Conservation (phyloP, 2,329 filamentous ascomycete species). For the Cryphonectria carpinicola region DNA sequence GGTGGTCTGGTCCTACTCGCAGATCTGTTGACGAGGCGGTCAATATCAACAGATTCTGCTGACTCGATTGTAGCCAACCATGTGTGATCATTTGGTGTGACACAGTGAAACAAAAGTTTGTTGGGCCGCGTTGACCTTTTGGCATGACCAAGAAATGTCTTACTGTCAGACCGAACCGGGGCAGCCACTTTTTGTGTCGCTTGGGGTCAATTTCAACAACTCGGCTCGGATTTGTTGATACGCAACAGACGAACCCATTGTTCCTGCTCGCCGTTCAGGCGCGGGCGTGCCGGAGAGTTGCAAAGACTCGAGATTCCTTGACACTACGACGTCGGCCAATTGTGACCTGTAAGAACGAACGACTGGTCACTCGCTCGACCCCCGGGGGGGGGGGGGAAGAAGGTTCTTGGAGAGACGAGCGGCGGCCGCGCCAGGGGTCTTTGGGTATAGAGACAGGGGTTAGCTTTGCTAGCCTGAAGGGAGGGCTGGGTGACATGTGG, state of each 20-base stretch:
- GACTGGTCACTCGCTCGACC: too few species aligned
- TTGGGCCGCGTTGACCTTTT: constrained; percentile 12
- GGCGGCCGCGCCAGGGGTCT: constrained; percentile 13
- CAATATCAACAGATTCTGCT: constrained; percentile 21
- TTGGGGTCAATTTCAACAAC: background rate
- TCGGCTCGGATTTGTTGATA: background rate
- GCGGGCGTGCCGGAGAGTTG: background rate
- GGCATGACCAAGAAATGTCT: background rate
- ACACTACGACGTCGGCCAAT: background rate
- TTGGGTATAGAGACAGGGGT: constrained; percentile 10
- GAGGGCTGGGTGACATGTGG: constrained; percentile 7
- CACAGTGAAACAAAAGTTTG: constrained; percentile 15
- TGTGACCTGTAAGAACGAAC: background rate
- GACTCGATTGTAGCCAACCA: constrained; percentile 20
- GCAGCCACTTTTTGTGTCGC: background rate
- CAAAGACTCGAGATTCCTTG: background rate
- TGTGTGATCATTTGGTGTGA: constrained; percentile 2
- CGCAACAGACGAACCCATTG: background rate
- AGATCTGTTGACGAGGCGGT: constrained; percentile 9
- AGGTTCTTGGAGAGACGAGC: background rate
- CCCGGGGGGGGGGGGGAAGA: too few species aligned
- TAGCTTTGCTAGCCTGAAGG: background rate
- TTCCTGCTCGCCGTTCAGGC: background rate
- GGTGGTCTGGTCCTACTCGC: background rate
- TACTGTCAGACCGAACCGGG: background rate